phyloP scores from a whole-genome alignment of 148 eudicot genomes.

The Beta vulgaris region DNA sequence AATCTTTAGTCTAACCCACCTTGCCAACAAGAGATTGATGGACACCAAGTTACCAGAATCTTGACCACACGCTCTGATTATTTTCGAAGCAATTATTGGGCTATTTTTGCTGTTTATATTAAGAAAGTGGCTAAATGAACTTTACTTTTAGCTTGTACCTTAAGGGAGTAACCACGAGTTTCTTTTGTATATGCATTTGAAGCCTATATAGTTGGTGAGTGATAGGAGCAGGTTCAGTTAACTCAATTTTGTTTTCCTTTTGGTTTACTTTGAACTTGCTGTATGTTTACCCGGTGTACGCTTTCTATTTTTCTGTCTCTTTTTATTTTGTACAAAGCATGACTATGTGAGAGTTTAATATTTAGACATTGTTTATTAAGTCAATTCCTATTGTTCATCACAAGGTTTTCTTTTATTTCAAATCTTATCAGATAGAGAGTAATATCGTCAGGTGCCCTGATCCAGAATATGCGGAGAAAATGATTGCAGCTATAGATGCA shows the following conservation, averaged over 20 bases:
- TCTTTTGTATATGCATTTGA: not conserved
- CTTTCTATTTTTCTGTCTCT: not conserved
- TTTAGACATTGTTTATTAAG: not conserved
- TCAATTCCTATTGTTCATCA: not conserved
- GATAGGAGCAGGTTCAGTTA: not conserved
- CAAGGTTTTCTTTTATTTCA: conserved; percentile 18
- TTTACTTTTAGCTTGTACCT: not conserved
- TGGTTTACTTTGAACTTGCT: not conserved
- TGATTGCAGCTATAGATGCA: conserved; percentile 92
- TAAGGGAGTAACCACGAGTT: not conserved
- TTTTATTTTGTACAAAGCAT: not conserved
- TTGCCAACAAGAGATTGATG: too few species aligned
- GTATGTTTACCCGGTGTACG: not conserved
- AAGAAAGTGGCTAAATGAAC: not conserved
- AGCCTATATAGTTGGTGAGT: not conserved
- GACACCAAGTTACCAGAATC: not conserved
- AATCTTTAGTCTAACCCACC: too few species aligned
- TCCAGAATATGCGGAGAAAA: conserved; percentile 91
- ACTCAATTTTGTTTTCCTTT: not conserved
- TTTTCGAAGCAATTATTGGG: not conserved
- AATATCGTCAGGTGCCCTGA: conserved; percentile 94
- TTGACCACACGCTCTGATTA: not conserved
- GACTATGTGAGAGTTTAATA: not conserved
- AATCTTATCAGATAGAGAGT: conserved; percentile 73
- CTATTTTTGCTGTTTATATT: too few species aligned